Evolutionary conservation across 352 stramenopile species (phyloP).

Genomic region (Pythium brassicae): DNA sequence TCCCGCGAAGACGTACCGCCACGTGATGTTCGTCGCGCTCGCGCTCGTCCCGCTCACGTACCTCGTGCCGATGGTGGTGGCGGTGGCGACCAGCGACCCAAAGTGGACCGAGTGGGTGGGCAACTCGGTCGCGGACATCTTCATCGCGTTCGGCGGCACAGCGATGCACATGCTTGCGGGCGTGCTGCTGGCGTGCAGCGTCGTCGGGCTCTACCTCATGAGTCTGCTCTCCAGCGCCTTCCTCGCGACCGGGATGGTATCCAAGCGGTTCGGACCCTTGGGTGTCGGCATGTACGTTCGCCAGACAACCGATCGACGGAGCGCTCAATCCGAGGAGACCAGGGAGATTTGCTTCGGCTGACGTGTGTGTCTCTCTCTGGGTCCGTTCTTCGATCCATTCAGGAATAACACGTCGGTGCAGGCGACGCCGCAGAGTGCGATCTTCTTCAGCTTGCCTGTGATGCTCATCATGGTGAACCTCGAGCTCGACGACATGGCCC

Average conservation of each 20-base stretch:
- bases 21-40: slow-evolving; percentile 35
- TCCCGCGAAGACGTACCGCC: slow-evolving; percentile 27
- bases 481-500: slow-evolving; percentile 43
- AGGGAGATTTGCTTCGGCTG: background rate
- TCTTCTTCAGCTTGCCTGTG: slow-evolving; percentile 52
- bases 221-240: slow-evolving; percentile 43
- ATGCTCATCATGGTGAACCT: slow-evolving; percentile 56
- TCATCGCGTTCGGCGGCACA: slow-evolving; percentile 31
- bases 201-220: slow-evolving; percentile 41
- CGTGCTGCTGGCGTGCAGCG: slow-evolving; percentile 26
- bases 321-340: too few relatives aligned
- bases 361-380: background rate
- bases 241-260: slow-evolving; percentile 48
- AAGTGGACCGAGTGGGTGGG: slow-evolving; percentile 41
- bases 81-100: slow-evolving; percentile 31
- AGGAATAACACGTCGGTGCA: slow-evolving; percentile 17
- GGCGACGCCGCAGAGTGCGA: slow-evolving; percentile 30
- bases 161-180: slow-evolving; percentile 27
- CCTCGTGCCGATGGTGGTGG: slow-evolving; percentile 29
- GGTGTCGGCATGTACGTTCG: slow-evolving; percentile 34
- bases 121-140: slow-evolving; percentile 29
- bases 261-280: slow-evolving; percentile 40
- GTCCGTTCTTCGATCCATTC: background rate
- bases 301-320: too few relatives aligned
- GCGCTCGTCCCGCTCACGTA: slow-evolving; percentile 41